Base-by-base conservation (phyloP, 495 filamentous ascomycete genomes). In the Penicillium salamii region DNA sequence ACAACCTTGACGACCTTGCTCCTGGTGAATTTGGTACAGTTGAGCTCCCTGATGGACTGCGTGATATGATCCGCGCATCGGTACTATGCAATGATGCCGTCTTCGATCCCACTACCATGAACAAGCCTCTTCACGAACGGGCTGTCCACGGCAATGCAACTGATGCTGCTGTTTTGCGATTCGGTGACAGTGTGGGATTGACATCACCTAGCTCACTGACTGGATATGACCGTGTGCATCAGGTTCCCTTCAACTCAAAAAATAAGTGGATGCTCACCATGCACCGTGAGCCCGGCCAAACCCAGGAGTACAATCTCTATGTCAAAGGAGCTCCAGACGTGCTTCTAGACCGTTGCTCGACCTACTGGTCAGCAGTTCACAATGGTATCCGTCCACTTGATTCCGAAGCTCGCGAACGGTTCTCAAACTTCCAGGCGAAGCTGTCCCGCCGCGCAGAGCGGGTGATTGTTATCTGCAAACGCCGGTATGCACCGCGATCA, bases 181-280 rank as follows among this genome's bases (percentile, higher is more conserved):
- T 89, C 40, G 78, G 83, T 0, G 85, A 88, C 57, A 69, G 66
- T 9, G 66, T 87, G n/a, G 71, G 72, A 2, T 63, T 79, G 0
- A 70, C 79, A 8, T 59, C 80, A 3, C 64, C 75, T 11, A 65
- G 69, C 14, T 61, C 71, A 31, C 48, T 66, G 3, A 50, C 46
- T 11, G 37, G 48, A 14, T 85, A 79, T 74, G 74, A 77, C 35
- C 81, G 78, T 32, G 72, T 80, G 6, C 86, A 81, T 62, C 78
- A 88, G 52, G 67, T 89, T 6, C 81, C 81, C 0, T 90, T 91
- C 69, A 91, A 89, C 61, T 84, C 80, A 57, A 88, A 88, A 69
- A 89, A 88, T 60, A 91, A 89, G 59, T 90, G 68, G 67, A 73
- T 73, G 70, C 53, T 69, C 9, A 71, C 64, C 5, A 44, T 69